These are phyloP conservation scores for Pichia inconspicua DNA, from an alignment of 1,139 yeast genomes.

Conservation along the genomic window DNA sequence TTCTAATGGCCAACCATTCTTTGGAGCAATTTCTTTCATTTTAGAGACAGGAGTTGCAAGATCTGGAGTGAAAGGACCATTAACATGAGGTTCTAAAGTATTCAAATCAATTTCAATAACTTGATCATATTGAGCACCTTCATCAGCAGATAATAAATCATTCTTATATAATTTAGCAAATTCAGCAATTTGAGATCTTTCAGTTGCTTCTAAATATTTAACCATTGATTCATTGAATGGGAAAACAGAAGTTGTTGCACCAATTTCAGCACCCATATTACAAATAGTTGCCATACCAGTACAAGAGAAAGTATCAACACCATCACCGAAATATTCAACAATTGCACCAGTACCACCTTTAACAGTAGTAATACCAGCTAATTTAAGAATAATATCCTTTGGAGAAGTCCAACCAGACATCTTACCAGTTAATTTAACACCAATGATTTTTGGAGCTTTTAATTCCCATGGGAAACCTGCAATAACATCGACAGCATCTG, in stretches of 20 bases:
- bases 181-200: constrained; percentile 74
- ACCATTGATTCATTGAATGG: constrained; percentile 91
- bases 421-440: constrained; percentile 93
- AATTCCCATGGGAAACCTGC: constrained; percentile 96
- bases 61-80: constrained; percentile 99
- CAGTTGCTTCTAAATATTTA: constrained; percentile 83
- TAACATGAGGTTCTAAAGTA: constrained; percentile 93
- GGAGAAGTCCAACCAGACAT: constrained; percentile 99
- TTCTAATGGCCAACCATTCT: constrained; percentile 89
- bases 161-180: constrained; percentile 69
- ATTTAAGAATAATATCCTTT: constrained; percentile 90
- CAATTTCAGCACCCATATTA: constrained; percentile 99
- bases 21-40: constrained; percentile 80
- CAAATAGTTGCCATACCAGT: constrained; percentile 99
- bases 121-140: constrained; percentile 94
- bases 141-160: constrained; percentile 83
- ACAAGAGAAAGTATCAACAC: constrained; percentile 92
- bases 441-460: constrained; percentile 95
- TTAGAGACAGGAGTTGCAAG: constrained; percentile 94
- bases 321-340: constrained; percentile 96
- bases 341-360: constrained; percentile 99
- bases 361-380: constrained; percentile 96
- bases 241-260: constrained; percentile 98
- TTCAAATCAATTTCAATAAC: constrained; percentile 89
- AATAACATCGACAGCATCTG: constrained; percentile 98